These are phyloP conservation scores for Corrigiola litoralis DNA, from an alignment of 179 eudicot genomes.

Conservation along the genomic window DNA sequence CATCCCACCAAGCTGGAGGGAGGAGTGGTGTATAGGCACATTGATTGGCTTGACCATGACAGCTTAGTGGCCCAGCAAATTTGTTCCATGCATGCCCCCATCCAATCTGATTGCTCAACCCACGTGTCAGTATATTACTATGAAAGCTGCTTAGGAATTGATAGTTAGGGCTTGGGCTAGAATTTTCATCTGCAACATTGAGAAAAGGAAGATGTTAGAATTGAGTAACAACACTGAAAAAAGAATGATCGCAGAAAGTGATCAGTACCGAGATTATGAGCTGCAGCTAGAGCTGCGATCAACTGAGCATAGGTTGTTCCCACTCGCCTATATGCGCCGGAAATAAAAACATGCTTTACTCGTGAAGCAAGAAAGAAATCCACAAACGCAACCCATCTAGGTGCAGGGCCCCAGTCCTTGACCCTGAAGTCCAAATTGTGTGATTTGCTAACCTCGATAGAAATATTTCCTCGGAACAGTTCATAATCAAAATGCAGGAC, in stretches of 20 bases:
- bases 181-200: slow-evolving; percentile 43
- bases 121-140: slow-evolving; percentile 46
- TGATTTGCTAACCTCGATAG: slow-evolving; percentile 21
- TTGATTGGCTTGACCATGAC: slow-evolving; percentile 60
- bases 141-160: slow-evolving; percentile 76
- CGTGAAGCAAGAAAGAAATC: slow-evolving; percentile 95
- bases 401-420: slow-evolving; percentile 99
- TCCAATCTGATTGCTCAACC: slow-evolving; percentile 80
- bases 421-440: slow-evolving; percentile 46
- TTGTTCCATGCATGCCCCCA: slow-evolving; percentile 99
- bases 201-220: background rate
- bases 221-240: background rate
- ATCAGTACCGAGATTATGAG: slow-evolving; percentile 52
- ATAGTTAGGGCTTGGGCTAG: slow-evolving; percentile 34
- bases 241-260: background rate
- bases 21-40: slow-evolving; percentile 89
- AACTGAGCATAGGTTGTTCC: slow-evolving; percentile 97
- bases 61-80: slow-evolving; percentile 84
- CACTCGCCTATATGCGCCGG: slow-evolving; percentile 94
- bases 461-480: slow-evolving; percentile 55
- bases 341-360: slow-evolving; percentile 77
- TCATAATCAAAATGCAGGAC: slow-evolving; percentile 82
- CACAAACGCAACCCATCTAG: slow-evolving; percentile 99
- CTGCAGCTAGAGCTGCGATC: slow-evolving; percentile 82
- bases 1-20: slow-evolving; percentile 98